Percentiles rank a stretch among this genome's conserved stretches.
phyloP scores from a whole-genome alignment of 2,329 filamentous ascomycete species.

The Nectriaceae sp. region DNA sequence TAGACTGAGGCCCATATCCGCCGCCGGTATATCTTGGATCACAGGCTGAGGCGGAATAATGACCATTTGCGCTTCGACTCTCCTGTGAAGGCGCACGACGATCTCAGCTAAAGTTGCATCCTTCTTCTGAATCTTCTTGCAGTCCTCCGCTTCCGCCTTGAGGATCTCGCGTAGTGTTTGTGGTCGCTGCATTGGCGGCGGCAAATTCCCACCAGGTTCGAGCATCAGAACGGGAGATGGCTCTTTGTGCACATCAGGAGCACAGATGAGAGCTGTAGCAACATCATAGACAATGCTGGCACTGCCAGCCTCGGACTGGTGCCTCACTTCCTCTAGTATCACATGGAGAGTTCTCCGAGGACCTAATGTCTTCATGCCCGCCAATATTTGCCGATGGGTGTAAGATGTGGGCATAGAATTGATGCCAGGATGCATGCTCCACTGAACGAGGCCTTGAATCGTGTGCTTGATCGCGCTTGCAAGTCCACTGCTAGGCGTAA shows the following conservation, averaged over 20 bases:
- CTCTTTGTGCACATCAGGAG: constrained; percentile 58
- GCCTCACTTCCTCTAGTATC: constrained; percentile 68
- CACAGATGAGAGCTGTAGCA: constrained; percentile 68
- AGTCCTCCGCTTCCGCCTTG: constrained; percentile 58
- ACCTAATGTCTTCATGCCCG: constrained; percentile 61
- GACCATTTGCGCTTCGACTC: constrained; percentile 66
- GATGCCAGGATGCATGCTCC: constrained; percentile 60
- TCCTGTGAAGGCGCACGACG: constrained; percentile 62
- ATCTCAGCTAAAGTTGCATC: constrained; percentile 61
- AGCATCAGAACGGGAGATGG: constrained; percentile 32
- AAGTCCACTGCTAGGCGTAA: constrained; percentile 56
- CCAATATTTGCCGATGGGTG: constrained; percentile 70
- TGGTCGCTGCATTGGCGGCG: constrained; percentile 43
- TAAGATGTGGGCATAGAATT: constrained; percentile 65
- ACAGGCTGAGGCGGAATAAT: constrained; percentile 42
- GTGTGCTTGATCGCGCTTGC: constrained; percentile 59
- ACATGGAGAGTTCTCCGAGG: constrained; percentile 60
- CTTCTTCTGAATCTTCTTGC: constrained; percentile 55
- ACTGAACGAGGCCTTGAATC: constrained; percentile 64
- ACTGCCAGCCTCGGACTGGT: constrained; percentile 60
- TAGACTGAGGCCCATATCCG: constrained; percentile 43
- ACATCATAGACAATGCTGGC: constrained; percentile 68
- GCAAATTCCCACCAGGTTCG: constrained; percentile 39
- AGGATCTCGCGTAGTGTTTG: constrained; percentile 63
- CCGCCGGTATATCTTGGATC: constrained; percentile 43